Evolutionary conservation across 176 grass and related monocot species (phyloP).

Genomic region (Oryza glumipatula): DNA sequence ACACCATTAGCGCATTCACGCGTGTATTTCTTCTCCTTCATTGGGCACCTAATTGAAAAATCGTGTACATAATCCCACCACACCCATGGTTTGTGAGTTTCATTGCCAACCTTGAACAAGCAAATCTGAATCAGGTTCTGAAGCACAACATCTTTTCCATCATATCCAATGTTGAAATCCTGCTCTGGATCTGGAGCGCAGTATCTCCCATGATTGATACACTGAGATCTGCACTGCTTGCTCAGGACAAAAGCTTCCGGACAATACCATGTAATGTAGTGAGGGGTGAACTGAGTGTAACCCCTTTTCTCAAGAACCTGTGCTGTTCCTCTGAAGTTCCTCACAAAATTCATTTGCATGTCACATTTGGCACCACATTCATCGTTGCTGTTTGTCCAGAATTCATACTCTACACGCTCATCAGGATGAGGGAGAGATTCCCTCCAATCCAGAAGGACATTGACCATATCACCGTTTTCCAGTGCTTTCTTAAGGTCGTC

Average conservation of each 20-base stretch:
- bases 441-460: constrained; percentile 77
- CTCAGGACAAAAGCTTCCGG: constrained; percentile 78
- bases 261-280: constrained; percentile 94
- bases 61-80: constrained; percentile 97
- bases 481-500: constrained; percentile 66
- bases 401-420: constrained; percentile 83
- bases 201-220: constrained; percentile 82
- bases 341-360: constrained; percentile 79
- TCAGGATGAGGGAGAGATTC: constrained; percentile 83
- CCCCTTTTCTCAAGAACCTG: constrained; percentile 80
- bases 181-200: constrained; percentile 87
- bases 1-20: constrained; percentile 69
- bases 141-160: constrained; percentile 77
- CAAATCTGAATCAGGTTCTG: constrained; percentile 83
- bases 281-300: constrained; percentile 82
- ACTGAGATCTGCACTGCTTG: constrained; percentile 79
- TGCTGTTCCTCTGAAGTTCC: constrained; percentile 67
- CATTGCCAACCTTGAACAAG: constrained; percentile 69
- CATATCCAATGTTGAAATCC: constrained; percentile 81
- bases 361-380: constrained; percentile 85
- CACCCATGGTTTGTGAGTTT: constrained; percentile 72
- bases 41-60: constrained; percentile 79
- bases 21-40: constrained; percentile 90
- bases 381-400: constrained; percentile 93
- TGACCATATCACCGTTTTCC: constrained; percentile 75